Conservation (phyloP, 2,329 filamentous ascomycete genomes). For the Aspergillus tanneri region DNA sequence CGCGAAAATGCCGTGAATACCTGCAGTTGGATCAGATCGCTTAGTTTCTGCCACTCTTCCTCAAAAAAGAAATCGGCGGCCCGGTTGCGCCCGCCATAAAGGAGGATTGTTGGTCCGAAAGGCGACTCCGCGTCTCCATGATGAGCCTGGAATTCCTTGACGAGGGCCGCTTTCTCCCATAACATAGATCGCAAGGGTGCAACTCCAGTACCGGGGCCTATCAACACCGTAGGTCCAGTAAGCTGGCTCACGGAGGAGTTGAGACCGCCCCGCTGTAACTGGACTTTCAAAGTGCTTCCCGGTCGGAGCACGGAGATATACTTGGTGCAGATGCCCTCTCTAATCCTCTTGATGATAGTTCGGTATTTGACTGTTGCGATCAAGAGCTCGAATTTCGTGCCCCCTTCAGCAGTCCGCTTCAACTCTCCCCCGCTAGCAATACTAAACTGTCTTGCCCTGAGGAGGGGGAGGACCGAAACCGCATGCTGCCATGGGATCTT, state of each 20-base stretch:
- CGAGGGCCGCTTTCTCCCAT: constrained; percentile 62
- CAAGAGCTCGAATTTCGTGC: constrained; percentile 66
- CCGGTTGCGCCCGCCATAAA: constrained; percentile 81
- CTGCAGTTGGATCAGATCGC: constrained; percentile 46
- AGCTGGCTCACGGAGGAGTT: constrained; percentile 49
- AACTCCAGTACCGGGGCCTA: constrained; percentile 83
- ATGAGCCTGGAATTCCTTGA: constrained; percentile 31
- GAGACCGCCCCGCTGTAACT: constrained; percentile 55
- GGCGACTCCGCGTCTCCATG: constrained; percentile 28
- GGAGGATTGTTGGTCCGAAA: constrained; percentile 58
- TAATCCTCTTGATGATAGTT: constrained; percentile 78
- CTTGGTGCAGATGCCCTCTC: constrained; percentile 85
- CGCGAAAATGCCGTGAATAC: constrained; percentile 69
- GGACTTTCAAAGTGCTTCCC: constrained; percentile 60
- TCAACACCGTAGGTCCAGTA: constrained; percentile 65
- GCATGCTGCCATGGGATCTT: constrained; percentile 74
- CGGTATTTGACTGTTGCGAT: constrained; percentile 89
- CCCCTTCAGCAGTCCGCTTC: constrained; percentile 37
- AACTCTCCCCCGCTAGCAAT: constrained; percentile 71
- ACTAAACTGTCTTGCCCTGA: constrained; percentile 90
- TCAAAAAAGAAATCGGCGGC: constrained; percentile 77
- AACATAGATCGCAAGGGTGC: constrained; percentile 80
- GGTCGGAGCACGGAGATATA: constrained; percentile 69
- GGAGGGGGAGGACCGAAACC: constrained; percentile 71
- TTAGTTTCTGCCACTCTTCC: constrained; percentile 65